Conservation (phyloP, 257 asterid genomes). For the Ilex aquifolium region DNA sequence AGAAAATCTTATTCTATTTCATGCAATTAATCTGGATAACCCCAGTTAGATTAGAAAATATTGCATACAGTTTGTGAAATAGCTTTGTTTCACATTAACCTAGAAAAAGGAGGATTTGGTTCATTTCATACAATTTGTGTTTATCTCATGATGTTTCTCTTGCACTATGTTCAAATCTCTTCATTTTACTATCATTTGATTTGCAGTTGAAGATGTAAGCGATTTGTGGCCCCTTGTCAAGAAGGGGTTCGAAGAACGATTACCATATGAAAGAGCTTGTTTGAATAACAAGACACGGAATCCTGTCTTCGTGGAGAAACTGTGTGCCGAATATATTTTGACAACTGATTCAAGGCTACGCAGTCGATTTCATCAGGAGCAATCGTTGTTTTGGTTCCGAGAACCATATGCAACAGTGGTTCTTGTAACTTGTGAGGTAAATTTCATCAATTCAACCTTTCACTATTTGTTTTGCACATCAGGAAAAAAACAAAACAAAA, state of each 20-base stretch:
- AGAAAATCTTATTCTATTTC: no score
- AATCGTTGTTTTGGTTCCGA: constrained; percentile 86
- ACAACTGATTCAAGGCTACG: constrained; percentile 97
- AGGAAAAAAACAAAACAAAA: no score
- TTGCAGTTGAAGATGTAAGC: constrained; percentile 94
- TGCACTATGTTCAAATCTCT: not conserved
- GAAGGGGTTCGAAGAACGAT: constrained; percentile 71
- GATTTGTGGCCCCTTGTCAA: constrained; percentile 87
- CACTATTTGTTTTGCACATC: no score
- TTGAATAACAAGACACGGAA: constrained; percentile 94
- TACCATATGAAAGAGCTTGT: constrained; percentile 67
- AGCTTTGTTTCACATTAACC: no score
- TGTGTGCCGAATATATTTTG: constrained; percentile 83
- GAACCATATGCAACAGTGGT: constrained; percentile 92
- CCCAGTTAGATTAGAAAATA: no score
- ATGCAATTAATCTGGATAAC: no score
- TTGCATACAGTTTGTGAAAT: no score
- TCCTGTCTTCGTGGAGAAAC: constrained; percentile 70
- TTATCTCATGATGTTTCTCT: not conserved
- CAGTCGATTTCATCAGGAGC: constrained; percentile 94
- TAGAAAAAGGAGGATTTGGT: not conserved
- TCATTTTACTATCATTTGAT: constrained; percentile 12
- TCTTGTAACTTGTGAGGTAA: constrained; percentile 93
- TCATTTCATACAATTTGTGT: not conserved
- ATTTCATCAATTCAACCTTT: not conserved